A percentile compares a stretch with the other conserved stretches of the same genome.
These are phyloP conservation scores for Colletotrichum brevisporum DNA, from an alignment of 2,329 filamentous ascomycete species.

Conservation along the genomic window DNA sequence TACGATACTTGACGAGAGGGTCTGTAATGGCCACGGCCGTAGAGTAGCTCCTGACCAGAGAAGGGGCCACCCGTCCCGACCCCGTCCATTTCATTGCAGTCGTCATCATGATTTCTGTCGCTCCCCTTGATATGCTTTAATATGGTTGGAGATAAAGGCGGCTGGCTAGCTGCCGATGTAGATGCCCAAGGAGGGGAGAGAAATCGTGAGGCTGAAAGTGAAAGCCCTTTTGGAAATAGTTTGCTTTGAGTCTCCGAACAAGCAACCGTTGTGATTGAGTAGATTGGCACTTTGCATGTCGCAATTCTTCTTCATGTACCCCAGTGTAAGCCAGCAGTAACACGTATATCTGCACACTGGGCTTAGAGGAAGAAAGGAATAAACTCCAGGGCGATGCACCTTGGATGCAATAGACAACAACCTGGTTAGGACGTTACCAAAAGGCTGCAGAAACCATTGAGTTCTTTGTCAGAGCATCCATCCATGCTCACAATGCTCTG, in stretches of 20 bases:
- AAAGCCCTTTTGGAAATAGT: too few relatives aligned
- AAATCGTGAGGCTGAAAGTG: too few relatives aligned
- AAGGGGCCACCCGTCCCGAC: slow-evolving; percentile 8
- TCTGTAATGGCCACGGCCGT: slow-evolving; percentile 75
- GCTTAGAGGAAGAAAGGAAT: too few relatives aligned
- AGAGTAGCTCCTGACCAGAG: slow-evolving; percentile 48
- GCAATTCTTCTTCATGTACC: too few relatives aligned
- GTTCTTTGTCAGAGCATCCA: background rate
- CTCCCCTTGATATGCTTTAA: background rate
- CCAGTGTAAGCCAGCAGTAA: too few relatives aligned
- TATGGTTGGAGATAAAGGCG: too few relatives aligned
- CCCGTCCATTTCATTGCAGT: slow-evolving; percentile 42
- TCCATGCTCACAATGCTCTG: background rate
- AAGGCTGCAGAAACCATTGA: background rate
- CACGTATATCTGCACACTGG: too few relatives aligned
- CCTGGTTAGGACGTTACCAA: background rate
- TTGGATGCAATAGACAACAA: background rate
- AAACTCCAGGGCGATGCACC: background rate
- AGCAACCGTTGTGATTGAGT: too few relatives aligned
- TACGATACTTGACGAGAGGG: slow-evolving; percentile 82
- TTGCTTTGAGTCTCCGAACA: too few relatives aligned
- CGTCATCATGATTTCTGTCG: slow-evolving; percentile 19
- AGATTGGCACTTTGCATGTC: too few relatives aligned
- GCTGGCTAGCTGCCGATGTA: too few relatives aligned
- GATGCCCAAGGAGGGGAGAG: too few relatives aligned